Conservation (phyloP, 495 filamentous ascomycete species). For the Mytilinidion resinicola region DNA sequence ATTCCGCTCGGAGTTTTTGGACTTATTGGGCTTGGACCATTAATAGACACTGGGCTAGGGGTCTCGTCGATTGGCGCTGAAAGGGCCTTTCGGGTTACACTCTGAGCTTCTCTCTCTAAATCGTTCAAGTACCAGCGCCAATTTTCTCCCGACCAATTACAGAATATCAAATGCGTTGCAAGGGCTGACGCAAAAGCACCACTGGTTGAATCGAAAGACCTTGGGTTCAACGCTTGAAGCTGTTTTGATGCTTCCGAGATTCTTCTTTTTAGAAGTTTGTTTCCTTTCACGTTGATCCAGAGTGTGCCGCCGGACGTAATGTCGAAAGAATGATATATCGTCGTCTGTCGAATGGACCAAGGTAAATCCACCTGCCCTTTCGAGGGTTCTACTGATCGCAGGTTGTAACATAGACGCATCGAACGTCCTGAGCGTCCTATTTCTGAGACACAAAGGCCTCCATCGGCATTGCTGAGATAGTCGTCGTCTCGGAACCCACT, state of each 20-base stretch:
- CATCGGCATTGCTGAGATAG: constrained; percentile 9
- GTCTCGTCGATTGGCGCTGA: constrained; percentile 25
- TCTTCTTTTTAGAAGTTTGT: constrained; percentile 34
- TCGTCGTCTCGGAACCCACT: constrained; percentile 29
- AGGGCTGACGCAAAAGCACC: constrained; percentile 32
- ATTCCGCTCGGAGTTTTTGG: too few relatives aligned
- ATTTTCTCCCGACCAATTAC: constrained; percentile 43
- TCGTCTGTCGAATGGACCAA: constrained; percentile 42
- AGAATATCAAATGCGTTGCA: constrained; percentile 38
- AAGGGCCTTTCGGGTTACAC: constrained; percentile 26
- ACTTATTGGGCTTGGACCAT: too few relatives aligned
- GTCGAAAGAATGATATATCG: constrained; percentile 43
- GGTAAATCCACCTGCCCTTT: constrained; percentile 26
- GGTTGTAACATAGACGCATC: constrained; percentile 40
- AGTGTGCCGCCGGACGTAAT: constrained; percentile 33
- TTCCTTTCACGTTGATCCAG: constrained; percentile 43
- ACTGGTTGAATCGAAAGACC: neutral
- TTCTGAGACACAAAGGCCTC: constrained; percentile 30
- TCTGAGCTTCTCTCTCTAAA: constrained; percentile 36
- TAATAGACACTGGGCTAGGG: neutral
- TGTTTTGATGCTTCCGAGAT: constrained; percentile 26
- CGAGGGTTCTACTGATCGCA: constrained; percentile 41
- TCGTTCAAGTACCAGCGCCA: constrained; percentile 45
- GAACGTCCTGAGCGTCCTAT: constrained; percentile 39
- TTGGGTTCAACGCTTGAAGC: constrained; percentile 28